Percentiles rank a stretch among this genome's conserved stretches.
Conservation (phyloP, 805 yeast genomes). For the Ogataea ganodermae region DNA sequence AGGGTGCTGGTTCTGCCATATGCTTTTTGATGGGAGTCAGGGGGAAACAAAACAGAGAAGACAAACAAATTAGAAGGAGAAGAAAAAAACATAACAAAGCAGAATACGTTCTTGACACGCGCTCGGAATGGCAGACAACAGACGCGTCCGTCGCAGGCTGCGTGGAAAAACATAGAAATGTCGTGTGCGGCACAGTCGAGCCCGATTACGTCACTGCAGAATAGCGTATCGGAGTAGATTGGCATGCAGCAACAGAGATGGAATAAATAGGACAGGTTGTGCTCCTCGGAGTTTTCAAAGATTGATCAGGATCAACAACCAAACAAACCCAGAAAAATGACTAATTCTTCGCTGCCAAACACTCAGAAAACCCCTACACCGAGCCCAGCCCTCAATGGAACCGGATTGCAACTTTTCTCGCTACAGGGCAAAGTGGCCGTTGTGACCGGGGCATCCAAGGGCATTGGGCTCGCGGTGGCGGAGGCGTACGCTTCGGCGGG, state of each 20-base stretch:
- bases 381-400: slow-evolving; percentile 51
- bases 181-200: neutral
- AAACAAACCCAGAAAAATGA: neutral
- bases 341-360: slow-evolving; percentile 14
- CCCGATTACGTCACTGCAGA: slow-evolving; percentile 13
- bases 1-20: neutral
- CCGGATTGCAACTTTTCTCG: slow-evolving; percentile 68
- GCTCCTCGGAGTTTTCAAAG: neutral
- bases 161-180: slow-evolving; percentile 5
- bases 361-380: slow-evolving; percentile 49
- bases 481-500: slow-evolving; percentile 87
- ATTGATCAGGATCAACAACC: neutral
- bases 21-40: neutral
- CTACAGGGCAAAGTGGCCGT: slow-evolving; percentile 84
- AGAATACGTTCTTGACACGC: neutral
- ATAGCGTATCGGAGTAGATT: slow-evolving; percentile 5
- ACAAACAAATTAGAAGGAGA: neutral
- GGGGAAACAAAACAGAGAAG: neutral
- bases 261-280: neutral
- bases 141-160: slow-evolving; percentile 1
- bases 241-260: neutral
- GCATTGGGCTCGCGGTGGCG: slow-evolving; percentile 81
- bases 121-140: neutral
- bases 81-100: neutral
- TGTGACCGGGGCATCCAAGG: slow-evolving; percentile 81